Conservation (phyloP, 495 filamentous ascomycete genomes). For the Aspergillus asperescens region DNA sequence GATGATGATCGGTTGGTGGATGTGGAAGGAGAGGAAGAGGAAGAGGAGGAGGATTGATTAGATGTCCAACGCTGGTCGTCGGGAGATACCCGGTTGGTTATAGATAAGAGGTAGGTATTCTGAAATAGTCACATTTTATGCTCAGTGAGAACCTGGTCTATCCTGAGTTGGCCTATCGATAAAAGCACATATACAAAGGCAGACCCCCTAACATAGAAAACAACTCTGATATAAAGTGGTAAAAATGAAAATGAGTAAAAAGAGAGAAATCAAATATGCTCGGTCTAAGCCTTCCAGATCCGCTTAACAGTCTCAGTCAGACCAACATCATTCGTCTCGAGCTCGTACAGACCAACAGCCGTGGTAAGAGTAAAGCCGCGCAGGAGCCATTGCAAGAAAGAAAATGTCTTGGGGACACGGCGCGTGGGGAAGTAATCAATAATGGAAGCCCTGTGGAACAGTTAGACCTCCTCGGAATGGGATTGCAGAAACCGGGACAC, state of each 20-base stretch:
- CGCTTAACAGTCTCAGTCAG: constrained; percentile 82
- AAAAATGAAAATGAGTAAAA: constrained; percentile 17
- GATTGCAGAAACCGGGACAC: not conserved
- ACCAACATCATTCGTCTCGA: constrained; percentile 98
- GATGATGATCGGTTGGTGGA: constrained; percentile 44
- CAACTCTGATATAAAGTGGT: constrained; percentile 12
- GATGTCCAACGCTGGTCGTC: too few relatives aligned
- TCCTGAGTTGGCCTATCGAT: constrained; percentile 24
- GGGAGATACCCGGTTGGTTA: not conserved
- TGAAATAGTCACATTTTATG: constrained; percentile 19
- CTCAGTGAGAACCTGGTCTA: constrained; percentile 18
- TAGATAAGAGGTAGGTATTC: not conserved
- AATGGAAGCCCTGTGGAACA: constrained; percentile 57
- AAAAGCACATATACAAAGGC: constrained; percentile 38
- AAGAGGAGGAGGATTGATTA: constrained; percentile 9
- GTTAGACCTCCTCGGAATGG: not conserved
- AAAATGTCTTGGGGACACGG: constrained; percentile 61
- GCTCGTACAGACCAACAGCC: constrained; percentile 88
- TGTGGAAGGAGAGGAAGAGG: constrained; percentile 31
- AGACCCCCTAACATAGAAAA: constrained; percentile 33
- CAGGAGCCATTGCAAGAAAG: constrained; percentile 66
- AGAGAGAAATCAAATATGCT: constrained; percentile 26
- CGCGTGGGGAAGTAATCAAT: constrained; percentile 83
- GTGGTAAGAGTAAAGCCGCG: constrained; percentile 73
- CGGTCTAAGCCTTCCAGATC: constrained; percentile 68